These are phyloP conservation scores for Lenzites betulinus DNA, from an alignment of 768 basidiomycete species.

Conservation along the genomic window DNA sequence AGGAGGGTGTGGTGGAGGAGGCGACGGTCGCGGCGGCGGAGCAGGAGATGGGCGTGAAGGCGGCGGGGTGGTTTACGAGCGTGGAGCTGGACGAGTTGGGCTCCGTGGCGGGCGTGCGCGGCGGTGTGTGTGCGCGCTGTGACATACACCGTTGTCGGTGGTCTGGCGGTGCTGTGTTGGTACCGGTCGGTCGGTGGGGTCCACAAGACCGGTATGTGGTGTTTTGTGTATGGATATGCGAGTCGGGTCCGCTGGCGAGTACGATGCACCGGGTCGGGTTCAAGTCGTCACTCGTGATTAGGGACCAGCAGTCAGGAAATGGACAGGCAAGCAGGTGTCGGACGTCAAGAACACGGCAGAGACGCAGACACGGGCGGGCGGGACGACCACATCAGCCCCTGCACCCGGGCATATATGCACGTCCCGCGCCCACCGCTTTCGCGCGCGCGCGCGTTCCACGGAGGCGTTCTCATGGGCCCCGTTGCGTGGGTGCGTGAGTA, in stretches of 20 bases:
- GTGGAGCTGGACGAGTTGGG: constrained; percentile 24
- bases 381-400: too few relatives aligned
- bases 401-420: neutral
- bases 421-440: too few relatives aligned
- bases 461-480: neutral
- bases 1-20: neutral
- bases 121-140: neutral
- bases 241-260: neutral
- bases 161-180: neutral
- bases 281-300: too few relatives aligned
- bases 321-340: too few relatives aligned
- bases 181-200: neutral
- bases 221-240: neutral
- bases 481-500: neutral
- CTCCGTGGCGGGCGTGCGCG: constrained; percentile 28
- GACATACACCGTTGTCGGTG: neutral
- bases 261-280: neutral
- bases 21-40: too few relatives aligned
- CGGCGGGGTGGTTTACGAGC: constrained; percentile 19
- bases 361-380: neutral
- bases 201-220: neutral
- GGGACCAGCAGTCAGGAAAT: neutral
- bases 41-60: neutral
- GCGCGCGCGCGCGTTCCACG: too few relatives aligned
- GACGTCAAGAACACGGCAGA: neutral